Percentiles rank a stretch among this genome's conserved stretches.
Conservation (phyloP, 2,329 filamentous ascomycete species). For the Aurifilum marmelostoma region DNA sequence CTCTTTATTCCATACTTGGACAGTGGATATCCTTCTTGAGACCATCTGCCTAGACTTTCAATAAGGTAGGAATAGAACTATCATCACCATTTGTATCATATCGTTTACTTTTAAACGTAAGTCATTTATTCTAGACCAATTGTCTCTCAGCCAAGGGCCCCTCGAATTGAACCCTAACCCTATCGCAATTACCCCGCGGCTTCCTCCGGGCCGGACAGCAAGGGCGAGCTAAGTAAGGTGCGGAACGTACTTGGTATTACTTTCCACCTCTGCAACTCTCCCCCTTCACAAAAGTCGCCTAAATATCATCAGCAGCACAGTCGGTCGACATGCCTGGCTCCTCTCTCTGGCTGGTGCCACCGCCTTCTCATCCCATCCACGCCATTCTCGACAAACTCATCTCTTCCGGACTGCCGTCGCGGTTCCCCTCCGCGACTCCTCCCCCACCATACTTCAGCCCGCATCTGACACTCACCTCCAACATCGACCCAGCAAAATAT, state of each 20-base stretch:
- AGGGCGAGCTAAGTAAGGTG: no score
- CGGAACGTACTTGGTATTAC: no score
- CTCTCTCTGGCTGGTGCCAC: constrained; percentile 40
- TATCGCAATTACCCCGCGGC: background rate
- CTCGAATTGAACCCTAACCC: background rate
- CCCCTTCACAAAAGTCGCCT: background rate
- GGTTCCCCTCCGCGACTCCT: constrained; percentile 33
- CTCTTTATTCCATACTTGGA: no score
- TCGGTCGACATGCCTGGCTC: constrained; percentile 37
- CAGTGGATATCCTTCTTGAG: no score
- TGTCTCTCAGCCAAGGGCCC: no score
- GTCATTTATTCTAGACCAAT: no score
- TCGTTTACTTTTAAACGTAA: background rate
- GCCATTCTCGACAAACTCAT: constrained; percentile 33
- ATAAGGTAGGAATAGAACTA: no score
- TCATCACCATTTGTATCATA: background rate
- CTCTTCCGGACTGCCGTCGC: constrained; percentile 32
- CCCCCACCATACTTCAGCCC: constrained; percentile 34
- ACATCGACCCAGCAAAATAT: constrained; percentile 34
- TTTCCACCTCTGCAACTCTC: background rate
- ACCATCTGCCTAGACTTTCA: no score
- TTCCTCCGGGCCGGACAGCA: background rate
- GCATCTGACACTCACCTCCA: constrained; percentile 39
- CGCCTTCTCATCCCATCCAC: constrained; percentile 33
- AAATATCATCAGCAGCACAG: no score